Base-by-base conservation (phyloP, 2,329 filamentous ascomycete species). In the Fusarium bulbicola region DNA sequence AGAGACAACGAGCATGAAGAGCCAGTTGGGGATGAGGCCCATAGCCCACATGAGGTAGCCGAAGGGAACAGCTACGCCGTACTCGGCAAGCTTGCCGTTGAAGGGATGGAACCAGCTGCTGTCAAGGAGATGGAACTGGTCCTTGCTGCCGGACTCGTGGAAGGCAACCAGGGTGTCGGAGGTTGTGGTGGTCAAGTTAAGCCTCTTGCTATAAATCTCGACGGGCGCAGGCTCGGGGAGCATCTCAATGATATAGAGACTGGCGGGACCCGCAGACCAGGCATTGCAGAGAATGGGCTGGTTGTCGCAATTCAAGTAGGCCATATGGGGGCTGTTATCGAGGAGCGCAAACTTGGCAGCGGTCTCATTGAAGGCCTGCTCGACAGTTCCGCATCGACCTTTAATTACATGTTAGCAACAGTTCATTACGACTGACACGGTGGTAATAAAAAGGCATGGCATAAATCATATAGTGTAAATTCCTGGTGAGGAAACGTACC, bases 1-100 rank as follows among this genome's bases (percentile, higher is more conserved):
- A 59, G 91, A 93, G 76, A 95, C 86, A 54, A 89, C 80, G 75
- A 95, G 86, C 93, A 95, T 95, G 79, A 94, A 91, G 62, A 90
- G 83, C 93, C 93, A 95, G 85, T 91, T 90, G 65, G 93, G 89
- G 66, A 94, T 82, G 54, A 92, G 83, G 76, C 87, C 86, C 78
- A 93, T 90, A 73, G 85, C 86, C 89, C 90, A 94, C 75, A 94
- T 85, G 58, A 88, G 74, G 79, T 93, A 95, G 64, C 87, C 93
- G 47, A 92, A 82, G 43, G 92, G 91, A 59, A 92, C 82, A 37
- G 88, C 85, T 36, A 94, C 77, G 72, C 88, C 87, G 72, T 89
- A 86, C 84, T 92, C 82, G 67, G 89, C 90, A 46, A 93, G 83
- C 69, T 84, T 82, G 70, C 93, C 92, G 77, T 93, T 89, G 79